These are phyloP conservation scores for Tilletiaria anomala DNA, from an alignment of 1,284 basidiomycete genomes.

Conservation along the genomic window DNA sequence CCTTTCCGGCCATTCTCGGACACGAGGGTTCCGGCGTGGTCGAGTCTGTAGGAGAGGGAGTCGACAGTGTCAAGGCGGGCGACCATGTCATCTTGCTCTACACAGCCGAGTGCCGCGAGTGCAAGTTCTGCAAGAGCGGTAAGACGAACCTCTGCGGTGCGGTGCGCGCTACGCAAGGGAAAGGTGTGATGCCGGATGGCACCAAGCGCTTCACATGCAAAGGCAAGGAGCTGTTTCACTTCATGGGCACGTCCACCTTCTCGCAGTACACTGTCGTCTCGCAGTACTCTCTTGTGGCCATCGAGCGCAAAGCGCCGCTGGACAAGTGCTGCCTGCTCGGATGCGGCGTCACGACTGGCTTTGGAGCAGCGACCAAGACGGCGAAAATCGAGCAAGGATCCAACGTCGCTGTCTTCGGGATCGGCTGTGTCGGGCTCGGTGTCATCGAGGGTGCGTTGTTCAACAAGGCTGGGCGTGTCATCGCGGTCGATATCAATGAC, in stretches of 20 bases:
- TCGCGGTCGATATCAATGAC: slow-evolving; percentile 89
- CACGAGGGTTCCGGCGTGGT: slow-evolving; percentile 47
- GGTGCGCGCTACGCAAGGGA: slow-evolving; percentile 88
- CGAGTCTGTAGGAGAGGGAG: slow-evolving; percentile 85
- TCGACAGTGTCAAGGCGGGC: slow-evolving; percentile 64
- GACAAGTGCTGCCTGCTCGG: slow-evolving; percentile 87
- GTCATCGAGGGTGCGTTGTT: slow-evolving; percentile 55
- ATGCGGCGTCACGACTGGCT: slow-evolving; percentile 95
- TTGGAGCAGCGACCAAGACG: slow-evolving; percentile 62
- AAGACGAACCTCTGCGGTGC: slow-evolving; percentile 62
- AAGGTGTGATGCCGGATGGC: slow-evolving; percentile 88
- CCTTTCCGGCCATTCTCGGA: slow-evolving; percentile 78
- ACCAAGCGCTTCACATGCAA: slow-evolving; percentile 80
- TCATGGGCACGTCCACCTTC: slow-evolving; percentile 98
- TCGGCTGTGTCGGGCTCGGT: slow-evolving; percentile 89
- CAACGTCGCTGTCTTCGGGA: slow-evolving; percentile 83
- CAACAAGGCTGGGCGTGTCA: slow-evolving; percentile 70
- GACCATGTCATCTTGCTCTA: slow-evolving; percentile 56
- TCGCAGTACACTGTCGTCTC: slow-evolving; percentile 98
- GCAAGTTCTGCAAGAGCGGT: slow-evolving; percentile 81
- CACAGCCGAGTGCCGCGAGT: slow-evolving; percentile 36
- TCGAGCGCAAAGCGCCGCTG: slow-evolving; percentile 68
- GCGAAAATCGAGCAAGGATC: slow-evolving; percentile 48
- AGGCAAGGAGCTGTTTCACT: slow-evolving; percentile 77
- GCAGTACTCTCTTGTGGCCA: slow-evolving; percentile 86